Evolutionary conservation across 2,329 filamentous ascomycete genomes (phyloP), one percentile per base, ranked within the genome.

Genomic region (Aspergillus nomiae): DNA sequence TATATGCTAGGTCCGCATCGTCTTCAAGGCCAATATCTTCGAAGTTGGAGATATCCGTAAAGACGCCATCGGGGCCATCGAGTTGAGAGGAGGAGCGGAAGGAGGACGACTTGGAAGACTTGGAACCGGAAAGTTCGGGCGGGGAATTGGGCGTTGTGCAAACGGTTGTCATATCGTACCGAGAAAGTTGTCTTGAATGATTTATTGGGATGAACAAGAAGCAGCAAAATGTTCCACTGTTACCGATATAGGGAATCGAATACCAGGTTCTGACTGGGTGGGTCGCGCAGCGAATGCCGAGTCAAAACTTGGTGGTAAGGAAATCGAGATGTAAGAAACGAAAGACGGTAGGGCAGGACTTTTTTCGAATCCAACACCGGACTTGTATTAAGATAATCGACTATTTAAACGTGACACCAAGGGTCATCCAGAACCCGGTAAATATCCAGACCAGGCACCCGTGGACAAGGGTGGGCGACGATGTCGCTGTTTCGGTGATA

Each of bases 11-110:
- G 32, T 84, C 83, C 30, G 79, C 71, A 65, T 93, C 89, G 70
- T 91, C 89, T 64, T 93, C 90, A 34, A 98, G 87, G 14, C 91
- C 92, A 75, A 97, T 97, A 68, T 97, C 94, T 76, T 98, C 94
- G 72, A 97, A 97, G 76, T 97, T 89, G 67, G 88, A 89, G 62
- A 90, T 86, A 73, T 96, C 92, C 58, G 88, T 85, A 53, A 91
- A 81, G 57, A 88, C 85, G 69, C 85, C 87, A 72, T 89, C 88
- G 30, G 80, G 78, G 70, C 92, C 91, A 71, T 92, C 90, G 71
- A 87, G 82, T 58, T 89, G 90, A 65, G 87, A 89, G 61, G 90
- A 89, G 43, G 93, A 96, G 70, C 90, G 90, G 72, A 94, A 91
- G 56, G 92, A 96, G 6, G 92, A 96, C 32, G 92, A 93, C 79